Conservation (phyloP, 1,139 yeast species). For the Candida gigantensis region DNA sequence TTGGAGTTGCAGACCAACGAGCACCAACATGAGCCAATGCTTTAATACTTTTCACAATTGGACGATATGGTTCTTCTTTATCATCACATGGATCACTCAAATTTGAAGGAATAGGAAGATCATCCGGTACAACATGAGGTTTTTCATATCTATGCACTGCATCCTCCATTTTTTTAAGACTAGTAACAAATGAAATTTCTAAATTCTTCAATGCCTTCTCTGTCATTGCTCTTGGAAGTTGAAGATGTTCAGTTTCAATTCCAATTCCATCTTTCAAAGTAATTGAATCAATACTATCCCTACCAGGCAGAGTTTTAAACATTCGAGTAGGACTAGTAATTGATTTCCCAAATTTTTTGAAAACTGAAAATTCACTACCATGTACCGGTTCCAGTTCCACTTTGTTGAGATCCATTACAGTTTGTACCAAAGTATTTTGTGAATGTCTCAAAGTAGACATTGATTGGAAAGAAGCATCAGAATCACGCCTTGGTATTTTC, state of each 20-base stretch:
- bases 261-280: slow-evolving; percentile 2
- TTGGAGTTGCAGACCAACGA: slow-evolving; percentile 65
- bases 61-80: slow-evolving; percentile 8
- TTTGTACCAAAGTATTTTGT: slow-evolving; percentile 13
- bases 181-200: slow-evolving; percentile 37
- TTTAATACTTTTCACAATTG: slow-evolving; percentile 30
- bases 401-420: slow-evolving; percentile 11
- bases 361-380: slow-evolving; percentile 16
- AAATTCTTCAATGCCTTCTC: slow-evolving; percentile 30
- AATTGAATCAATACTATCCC: slow-evolving; percentile 6
- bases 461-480: slow-evolving; percentile 6
- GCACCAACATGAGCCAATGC: slow-evolving; percentile 43
- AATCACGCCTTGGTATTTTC: background rate
- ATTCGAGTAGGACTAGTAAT: slow-evolving; percentile 22
- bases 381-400: background rate
- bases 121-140: slow-evolving; percentile 1
- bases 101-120: slow-evolving; percentile 25
- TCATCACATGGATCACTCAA: slow-evolving; percentile 32
- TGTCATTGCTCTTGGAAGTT: slow-evolving; percentile 34
- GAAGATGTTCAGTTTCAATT: slow-evolving; percentile 13
- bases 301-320: slow-evolving; percentile 12
- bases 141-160: slow-evolving; percentile 26
- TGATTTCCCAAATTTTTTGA: slow-evolving; percentile 22
- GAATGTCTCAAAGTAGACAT: slow-evolving; percentile 19
- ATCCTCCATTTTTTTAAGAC: slow-evolving; percentile 24